Percentiles rank a stretch among this genome's conserved stretches.
Evolutionary conservation across 106 monocot species (phyloP).

Genomic region (Acanthochlamys bracteata): DNA sequence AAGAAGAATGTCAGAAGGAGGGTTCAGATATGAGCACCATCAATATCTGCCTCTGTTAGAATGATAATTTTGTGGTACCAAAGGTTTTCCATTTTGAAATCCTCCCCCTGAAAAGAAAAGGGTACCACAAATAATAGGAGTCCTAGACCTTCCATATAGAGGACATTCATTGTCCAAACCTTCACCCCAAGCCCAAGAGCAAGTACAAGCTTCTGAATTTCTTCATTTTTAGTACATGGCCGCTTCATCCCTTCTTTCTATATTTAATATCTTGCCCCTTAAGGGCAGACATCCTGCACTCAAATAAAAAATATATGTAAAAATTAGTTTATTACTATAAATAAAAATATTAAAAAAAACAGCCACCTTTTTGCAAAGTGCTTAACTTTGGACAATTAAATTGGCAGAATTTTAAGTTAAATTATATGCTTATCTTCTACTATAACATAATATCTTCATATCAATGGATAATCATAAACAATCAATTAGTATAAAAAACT

Average conservation of each 20-base stretch:
- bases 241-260: conserved; percentile 96
- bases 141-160: neutral
- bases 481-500: no score
- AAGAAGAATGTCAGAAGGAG: conserved; percentile 98
- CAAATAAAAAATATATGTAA: neutral
- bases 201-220: conserved; percentile 98
- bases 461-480: no score
- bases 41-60: conserved; percentile 99
- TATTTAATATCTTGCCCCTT: conserved; percentile 96
- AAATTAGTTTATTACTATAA: neutral
- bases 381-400: no score
- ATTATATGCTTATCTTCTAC: no score
- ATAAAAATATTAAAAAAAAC: no score
- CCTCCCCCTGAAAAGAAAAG: conserved; percentile 74
- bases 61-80: conserved; percentile 98
- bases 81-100: conserved; percentile 83
- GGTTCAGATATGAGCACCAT: conserved; percentile 96
- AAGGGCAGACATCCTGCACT: conserved; percentile 89
- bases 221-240: conserved; percentile 99
- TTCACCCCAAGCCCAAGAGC: conserved; percentile 98
- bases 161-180: conserved; percentile 24
- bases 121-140: neutral
- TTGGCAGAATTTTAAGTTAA: no score
- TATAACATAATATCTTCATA: no score
- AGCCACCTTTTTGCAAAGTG: no score